Evolutionary conservation across 352 stramenopile genomes (phyloP), one percentile per base, ranked within the genome.

Genomic region (Pythium periplocum): DNA sequence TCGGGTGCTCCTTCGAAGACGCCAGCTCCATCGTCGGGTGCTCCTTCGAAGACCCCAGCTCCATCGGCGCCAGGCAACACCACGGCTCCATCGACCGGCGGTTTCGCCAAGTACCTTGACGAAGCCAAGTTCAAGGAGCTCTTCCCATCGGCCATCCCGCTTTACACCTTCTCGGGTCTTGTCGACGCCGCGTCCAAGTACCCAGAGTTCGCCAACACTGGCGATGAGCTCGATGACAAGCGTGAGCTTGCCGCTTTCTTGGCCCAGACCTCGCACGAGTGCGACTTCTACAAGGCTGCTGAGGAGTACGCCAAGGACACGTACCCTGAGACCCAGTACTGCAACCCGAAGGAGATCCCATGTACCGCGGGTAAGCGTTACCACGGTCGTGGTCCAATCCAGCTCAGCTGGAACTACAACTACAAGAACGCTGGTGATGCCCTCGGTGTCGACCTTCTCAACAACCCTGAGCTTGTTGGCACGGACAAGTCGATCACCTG

Each of bases 381-480:
- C 55, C 66, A 81, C 32, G 71, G 69, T n/a, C 72, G 72, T n/a
- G 72, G 72, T 9, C 61, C 72, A 10, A 79, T 83, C 50, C 64
- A 75, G 55, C 57, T 82, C 35, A 71, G 63, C 12, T 82, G 72
- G 72, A 82, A 79, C 59, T 78, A 79, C 61, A 82, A 82, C 47
- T 82, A 82, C 59, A 68, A 66, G 34, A 53, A 64, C 32, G 67
- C 66, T 3, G 71, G 71, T 11, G 36, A 69, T 40, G 69, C 55
- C 0, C 55, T 78, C 0, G 63, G 61, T 17, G 53, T 78, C 39
- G 71, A 82, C 17, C 59, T 82, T 0, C 60, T 82, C 1, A 35
- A 58, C 48, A 57, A 71, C 35, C 72, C 72, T 7, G 69, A 73
- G 4, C 61, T 69, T 12, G 69, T 82, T 11, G 72, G 63, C n/a